Percentiles rank a stretch among this genome's conserved stretches.
Evolutionary conservation across 108 stramenopile genomes (phyloP).

Genomic region (Schizochytrium sp.): DNA sequence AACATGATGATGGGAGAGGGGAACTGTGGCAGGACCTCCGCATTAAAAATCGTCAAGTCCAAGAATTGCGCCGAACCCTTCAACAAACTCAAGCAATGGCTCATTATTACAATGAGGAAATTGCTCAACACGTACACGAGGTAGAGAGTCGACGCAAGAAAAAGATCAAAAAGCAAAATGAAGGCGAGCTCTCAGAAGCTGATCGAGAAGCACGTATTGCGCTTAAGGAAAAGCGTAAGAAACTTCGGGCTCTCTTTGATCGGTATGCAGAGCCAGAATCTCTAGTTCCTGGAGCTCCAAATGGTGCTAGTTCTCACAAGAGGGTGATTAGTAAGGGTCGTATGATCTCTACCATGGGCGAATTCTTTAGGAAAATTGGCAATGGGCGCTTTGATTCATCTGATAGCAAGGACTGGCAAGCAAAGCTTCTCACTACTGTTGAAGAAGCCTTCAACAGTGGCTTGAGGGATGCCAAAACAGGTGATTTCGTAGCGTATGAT

Average conservation of each 20-base stretch:
- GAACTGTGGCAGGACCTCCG: not conserved
- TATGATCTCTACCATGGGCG: conserved; percentile 28
- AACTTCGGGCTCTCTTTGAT: conserved; percentile 1
- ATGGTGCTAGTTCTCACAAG: not conserved
- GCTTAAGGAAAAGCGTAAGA: not conserved
- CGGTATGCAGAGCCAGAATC: not conserved
- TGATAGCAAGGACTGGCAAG: conserved; percentile 17
- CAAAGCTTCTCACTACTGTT: not conserved
- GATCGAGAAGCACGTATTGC: not conserved
- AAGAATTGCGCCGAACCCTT: not conserved
- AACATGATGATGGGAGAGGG: not conserved
- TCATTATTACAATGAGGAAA: conserved; percentile 30
- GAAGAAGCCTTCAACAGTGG: conserved; percentile 46
- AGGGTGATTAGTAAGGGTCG: conserved; percentile 4
- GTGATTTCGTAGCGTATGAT: conserved; percentile 1
- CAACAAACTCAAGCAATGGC: conserved; percentile 39
- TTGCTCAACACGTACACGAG: not conserved
- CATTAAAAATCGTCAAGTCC: not conserved
- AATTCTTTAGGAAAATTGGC: conserved; percentile 29
- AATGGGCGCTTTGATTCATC: conserved; percentile 6
- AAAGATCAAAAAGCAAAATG: not conserved
- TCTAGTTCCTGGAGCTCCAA: not conserved
- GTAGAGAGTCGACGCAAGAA: conserved; percentile 2
- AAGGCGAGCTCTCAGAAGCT: not conserved
- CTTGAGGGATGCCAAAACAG: not conserved